Evolutionary conservation across 1,139 yeast species (phyloP).

Genomic region (Debaryomyces robertsiae): DNA sequence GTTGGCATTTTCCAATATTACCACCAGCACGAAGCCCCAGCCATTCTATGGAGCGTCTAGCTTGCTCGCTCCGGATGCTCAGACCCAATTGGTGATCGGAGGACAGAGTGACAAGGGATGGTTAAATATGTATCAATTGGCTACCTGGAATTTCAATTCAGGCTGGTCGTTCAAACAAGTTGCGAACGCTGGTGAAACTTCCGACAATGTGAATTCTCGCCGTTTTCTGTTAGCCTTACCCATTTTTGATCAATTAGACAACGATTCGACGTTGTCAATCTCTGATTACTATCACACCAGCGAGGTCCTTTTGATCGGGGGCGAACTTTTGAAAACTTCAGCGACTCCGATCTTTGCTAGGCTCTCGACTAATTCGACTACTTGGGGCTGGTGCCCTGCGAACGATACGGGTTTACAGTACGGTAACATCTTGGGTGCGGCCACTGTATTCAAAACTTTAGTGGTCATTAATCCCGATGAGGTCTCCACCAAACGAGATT

Average conservation of each 20-base stretch:
- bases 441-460: constrained; percentile 46
- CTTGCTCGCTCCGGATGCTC: constrained; percentile 43
- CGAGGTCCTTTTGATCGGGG: constrained; percentile 42
- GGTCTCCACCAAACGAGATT: constrained; percentile 17
- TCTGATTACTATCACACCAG: constrained; percentile 24
- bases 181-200: constrained; percentile 13
- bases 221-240: constrained; percentile 37
- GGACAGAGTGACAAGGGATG: constrained; percentile 44
- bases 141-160: constrained; percentile 46
- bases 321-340: constrained; percentile 23
- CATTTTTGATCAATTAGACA: constrained; percentile 30
- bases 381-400: constrained; percentile 37
- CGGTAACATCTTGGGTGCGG: constrained; percentile 41
- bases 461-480: constrained; percentile 33
- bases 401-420: constrained; percentile 17
- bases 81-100: constrained; percentile 42
- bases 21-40: constrained; percentile 48
- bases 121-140: constrained; percentile 50
- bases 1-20: constrained; percentile 33
- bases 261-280: constrained; percentile 22
- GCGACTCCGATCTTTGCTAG: constrained; percentile 29
- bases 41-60: constrained; percentile 46
- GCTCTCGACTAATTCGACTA: constrained; percentile 27
- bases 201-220: constrained; percentile 31
- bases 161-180: constrained; percentile 47